Conservation (phyloP, 495 filamentous ascomycete species). For the Podospora bellae-mahoneyi region DNA sequence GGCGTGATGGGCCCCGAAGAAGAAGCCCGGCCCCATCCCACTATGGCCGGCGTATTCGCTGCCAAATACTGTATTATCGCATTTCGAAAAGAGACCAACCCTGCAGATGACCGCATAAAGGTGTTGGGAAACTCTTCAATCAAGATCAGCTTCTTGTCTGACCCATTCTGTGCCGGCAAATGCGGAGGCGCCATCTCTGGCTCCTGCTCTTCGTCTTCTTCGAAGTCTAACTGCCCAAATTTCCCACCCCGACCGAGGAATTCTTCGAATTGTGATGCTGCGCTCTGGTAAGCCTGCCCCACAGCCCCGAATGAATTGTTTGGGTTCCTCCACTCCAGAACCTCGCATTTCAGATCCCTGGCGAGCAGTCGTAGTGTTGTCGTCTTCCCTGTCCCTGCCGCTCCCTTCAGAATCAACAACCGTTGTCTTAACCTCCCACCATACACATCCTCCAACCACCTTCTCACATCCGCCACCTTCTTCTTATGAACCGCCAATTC, state of each 20-base stretch:
- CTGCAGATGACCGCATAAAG: constrained; percentile 62
- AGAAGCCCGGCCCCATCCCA: constrained; percentile 28
- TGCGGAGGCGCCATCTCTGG: constrained; percentile 20
- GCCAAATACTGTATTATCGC: constrained; percentile 73
- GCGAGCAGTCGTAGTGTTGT: constrained; percentile 76
- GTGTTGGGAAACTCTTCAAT: constrained; percentile 95
- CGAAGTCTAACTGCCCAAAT: constrained; percentile 71
- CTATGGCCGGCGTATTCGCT: constrained; percentile 49
- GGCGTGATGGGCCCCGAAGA: constrained; percentile 55
- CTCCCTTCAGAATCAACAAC: constrained; percentile 79
- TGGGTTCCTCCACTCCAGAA: constrained; percentile 92
- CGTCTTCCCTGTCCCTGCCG: constrained; percentile 92
- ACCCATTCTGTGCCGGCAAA: constrained; percentile 9
- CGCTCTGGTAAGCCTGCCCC: constrained; percentile 55
- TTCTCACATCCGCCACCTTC: constrained; percentile 82
- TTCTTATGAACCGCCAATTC: constrained; percentile 90
- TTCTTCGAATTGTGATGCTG: constrained; percentile 79
- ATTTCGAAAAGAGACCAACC: constrained; percentile 69
- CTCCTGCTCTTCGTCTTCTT: constrained; percentile 31
- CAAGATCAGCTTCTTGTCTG: constrained; percentile 58
- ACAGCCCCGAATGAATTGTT: constrained; percentile 53
- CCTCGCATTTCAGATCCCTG: constrained; percentile 62
- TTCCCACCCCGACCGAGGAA: constrained; percentile 76
- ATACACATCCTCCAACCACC: constrained; percentile 75
- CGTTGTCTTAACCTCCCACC: constrained; percentile 60